Conservation (phyloP, 192 early-diverging fungal genomes). For the Entophlyctis luteolus region DNA sequence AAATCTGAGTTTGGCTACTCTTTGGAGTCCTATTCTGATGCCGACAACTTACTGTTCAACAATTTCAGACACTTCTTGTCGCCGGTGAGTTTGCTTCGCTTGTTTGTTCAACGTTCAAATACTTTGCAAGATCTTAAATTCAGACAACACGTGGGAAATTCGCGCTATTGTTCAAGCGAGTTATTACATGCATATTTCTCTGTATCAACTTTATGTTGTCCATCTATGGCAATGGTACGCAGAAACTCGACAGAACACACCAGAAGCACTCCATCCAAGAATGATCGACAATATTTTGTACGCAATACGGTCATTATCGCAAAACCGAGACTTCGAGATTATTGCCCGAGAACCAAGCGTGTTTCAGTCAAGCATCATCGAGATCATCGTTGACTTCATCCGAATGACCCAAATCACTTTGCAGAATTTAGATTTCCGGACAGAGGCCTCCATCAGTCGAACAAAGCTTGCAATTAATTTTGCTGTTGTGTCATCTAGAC, state of each 20-base stretch:
- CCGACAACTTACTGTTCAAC: constrained; percentile 37
- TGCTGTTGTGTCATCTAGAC: constrained; percentile 34
- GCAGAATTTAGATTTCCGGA: constrained; percentile 25
- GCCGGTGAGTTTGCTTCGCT: constrained; percentile 16
- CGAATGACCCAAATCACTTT: constrained; percentile 17
- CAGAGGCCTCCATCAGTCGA: constrained; percentile 26
- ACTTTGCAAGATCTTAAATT: constrained; percentile 31
- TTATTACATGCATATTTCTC: constrained; percentile 41
- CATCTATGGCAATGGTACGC: constrained; percentile 41
- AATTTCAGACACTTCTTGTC: constrained; percentile 34
- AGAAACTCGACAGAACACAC: constrained; percentile 28
- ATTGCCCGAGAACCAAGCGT: constrained; percentile 33
- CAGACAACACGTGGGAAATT: constrained; percentile 49
- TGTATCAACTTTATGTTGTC: constrained; percentile 39
- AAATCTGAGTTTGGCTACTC: constrained; percentile 36
- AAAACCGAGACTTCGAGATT: constrained; percentile 42
- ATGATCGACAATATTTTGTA: constrained; percentile 43
- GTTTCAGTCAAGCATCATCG: constrained; percentile 30
- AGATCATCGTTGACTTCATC: constrained; percentile 43
- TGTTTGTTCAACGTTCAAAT: background rate
- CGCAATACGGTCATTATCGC: constrained; percentile 32
- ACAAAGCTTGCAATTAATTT: constrained; percentile 44
- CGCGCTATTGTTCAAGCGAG: constrained; percentile 34
- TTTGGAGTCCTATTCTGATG: constrained; percentile 21
- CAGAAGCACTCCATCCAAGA: constrained; percentile 12